Evolutionary conservation across 192 early-diverging fungal species (phyloP), one percentile per base, ranked within the genome.

Genomic region (Coemansia sp.): DNA sequence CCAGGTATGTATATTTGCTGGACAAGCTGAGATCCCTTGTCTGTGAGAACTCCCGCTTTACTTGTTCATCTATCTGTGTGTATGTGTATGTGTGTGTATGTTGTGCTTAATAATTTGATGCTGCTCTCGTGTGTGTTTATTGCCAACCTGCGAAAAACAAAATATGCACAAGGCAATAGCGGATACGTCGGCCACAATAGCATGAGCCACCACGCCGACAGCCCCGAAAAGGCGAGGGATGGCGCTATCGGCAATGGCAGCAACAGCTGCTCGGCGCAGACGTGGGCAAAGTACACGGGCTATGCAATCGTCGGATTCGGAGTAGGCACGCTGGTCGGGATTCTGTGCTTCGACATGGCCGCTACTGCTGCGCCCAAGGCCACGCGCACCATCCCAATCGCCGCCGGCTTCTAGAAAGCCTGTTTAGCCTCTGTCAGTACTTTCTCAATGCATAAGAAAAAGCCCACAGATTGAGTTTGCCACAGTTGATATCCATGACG

Each of bases 261-360:
- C 6, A 45, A 42, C 32, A 57, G 10, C 54, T 32, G 31, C 35
- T 35, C 60, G 17, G 39, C 56, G 29, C 71, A 64, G 45, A 56
- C 24, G 37, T 74, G 71, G 77, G 72, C 67, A 41, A 70, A 56
- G 62, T 79, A 74, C 64, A 79, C 77, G 7, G 72, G 71, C 24
- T 79, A 79, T 53, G 77, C 77, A 32, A 74, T 79, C 27, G 68
- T 74, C 14, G 77, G 77, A 5, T 79, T 79, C 42, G 77, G 77
- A 15, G 68, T 79, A 0, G 77, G 77, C 61, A 79, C 77, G 39
- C 63, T 79, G 58, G 71, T 79, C 15, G 71, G 64, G 22, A 79
- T 79, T 71, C 42, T 79, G 32, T 79, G 67, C 61, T 66, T 79
- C 46, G 72, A 79, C 64, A 71, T 74, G 71, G 71, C 68, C 10